Conservation (phyloP, 169 alveolate species). For the Hepatocystis sp. region DNA sequence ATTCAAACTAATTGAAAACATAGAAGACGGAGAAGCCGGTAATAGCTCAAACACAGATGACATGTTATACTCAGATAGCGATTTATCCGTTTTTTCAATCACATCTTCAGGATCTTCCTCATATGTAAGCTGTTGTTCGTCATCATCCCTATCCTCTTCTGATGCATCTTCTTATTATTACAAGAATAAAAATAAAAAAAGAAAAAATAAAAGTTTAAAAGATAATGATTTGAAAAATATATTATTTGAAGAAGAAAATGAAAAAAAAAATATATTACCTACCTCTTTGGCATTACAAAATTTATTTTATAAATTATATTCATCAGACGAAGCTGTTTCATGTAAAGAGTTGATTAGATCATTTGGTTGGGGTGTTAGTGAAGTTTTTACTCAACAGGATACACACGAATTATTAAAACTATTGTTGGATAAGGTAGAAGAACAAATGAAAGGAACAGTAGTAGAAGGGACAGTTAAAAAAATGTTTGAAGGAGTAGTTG, state of each 20-base stretch:
- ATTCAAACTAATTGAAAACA: no score
- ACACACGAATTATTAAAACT: slow-evolving; percentile 96
- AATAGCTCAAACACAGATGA: slow-evolving; percentile 10
- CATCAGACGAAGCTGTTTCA: slow-evolving; percentile 92
- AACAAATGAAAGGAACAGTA: slow-evolving; percentile 96
- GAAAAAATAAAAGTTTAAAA: slow-evolving; percentile 69
- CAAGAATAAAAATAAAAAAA: slow-evolving; percentile 31
- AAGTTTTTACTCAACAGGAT: slow-evolving; percentile 97
- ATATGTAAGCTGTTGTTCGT: slow-evolving; percentile 37
- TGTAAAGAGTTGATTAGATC: slow-evolving; percentile 93
- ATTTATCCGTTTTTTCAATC: slow-evolving; percentile 44
- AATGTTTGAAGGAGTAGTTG: slow-evolving; percentile 96
- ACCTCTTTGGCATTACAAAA: slow-evolving; percentile 92
- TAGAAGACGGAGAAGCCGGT: no score
- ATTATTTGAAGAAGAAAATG: slow-evolving; percentile 87
- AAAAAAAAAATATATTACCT: slow-evolving; percentile 86
- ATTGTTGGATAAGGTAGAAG: slow-evolving; percentile 96
- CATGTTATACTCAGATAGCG: slow-evolving; percentile 27
- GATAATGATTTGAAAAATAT: slow-evolving; percentile 83
- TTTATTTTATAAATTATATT: slow-evolving; percentile 92
- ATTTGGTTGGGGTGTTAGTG: slow-evolving; percentile 97
- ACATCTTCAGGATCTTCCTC: slow-evolving; percentile 64
- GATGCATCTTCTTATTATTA: slow-evolving; percentile 50
- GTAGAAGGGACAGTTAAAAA: slow-evolving; percentile 95
- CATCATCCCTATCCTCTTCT: no score